A percentile compares a stretch with the other conserved stretches of the same genome.
Conservation (phyloP, 352 stramenopile genomes). For the Globisporangium orthogonon region DNA sequence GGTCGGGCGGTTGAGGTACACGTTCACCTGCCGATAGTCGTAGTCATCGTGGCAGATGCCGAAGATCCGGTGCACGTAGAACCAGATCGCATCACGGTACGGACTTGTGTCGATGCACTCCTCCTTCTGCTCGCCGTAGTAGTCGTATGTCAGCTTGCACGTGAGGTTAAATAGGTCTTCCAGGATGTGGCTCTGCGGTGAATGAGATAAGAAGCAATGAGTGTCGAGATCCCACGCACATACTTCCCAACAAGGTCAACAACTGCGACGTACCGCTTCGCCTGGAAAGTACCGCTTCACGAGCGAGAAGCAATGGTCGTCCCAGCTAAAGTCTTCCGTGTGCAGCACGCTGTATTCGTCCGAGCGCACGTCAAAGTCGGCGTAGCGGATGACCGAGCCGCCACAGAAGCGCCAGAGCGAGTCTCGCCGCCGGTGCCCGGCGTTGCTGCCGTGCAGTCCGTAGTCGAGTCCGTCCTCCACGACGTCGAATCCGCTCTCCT, state of each 20-base stretch:
- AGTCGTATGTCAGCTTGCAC: slow-evolving; percentile 81
- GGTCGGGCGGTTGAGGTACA: slow-evolving; percentile 73
- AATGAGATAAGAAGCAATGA: neutral
- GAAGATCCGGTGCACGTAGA: slow-evolving; percentile 86
- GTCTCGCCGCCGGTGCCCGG: slow-evolving; percentile 33
- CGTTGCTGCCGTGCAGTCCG: slow-evolving; percentile 24
- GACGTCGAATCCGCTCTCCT: slow-evolving; percentile 40
- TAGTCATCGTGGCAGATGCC: slow-evolving; percentile 88
- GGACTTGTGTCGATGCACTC: slow-evolving; percentile 67
- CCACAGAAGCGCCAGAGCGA: slow-evolving; percentile 82
- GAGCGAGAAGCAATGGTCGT: slow-evolving; percentile 85
- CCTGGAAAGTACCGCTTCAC: slow-evolving; percentile 81
- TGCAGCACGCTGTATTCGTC: slow-evolving; percentile 77
- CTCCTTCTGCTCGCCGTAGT: slow-evolving; percentile 52
- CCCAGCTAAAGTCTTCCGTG: slow-evolving; percentile 87
- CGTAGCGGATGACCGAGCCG: slow-evolving; percentile 69
- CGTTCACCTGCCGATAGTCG: slow-evolving; percentile 81
- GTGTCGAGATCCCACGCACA: neutral
- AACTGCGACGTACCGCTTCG: slow-evolving; percentile 24
- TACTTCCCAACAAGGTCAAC: neutral
- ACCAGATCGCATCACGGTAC: slow-evolving; percentile 83
- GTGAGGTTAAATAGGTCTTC: slow-evolving; percentile 85
- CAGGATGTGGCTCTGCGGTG: slow-evolving; percentile 45
- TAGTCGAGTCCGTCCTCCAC: slow-evolving; percentile 46
- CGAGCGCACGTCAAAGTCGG: slow-evolving; percentile 83